phyloP scores from a whole-genome alignment of 805 yeast species.

The Starmera quercuum region DNA sequence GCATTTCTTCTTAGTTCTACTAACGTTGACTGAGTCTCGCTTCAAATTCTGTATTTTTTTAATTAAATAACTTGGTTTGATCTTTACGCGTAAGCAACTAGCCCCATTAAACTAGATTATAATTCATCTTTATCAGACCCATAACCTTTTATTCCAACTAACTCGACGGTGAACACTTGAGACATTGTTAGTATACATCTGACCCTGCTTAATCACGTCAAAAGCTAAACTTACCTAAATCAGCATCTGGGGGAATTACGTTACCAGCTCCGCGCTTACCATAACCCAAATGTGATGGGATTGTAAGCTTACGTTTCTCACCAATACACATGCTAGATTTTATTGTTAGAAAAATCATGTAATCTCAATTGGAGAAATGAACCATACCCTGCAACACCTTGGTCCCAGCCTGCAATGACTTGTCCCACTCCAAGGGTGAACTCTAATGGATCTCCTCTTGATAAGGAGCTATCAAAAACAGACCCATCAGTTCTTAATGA shows the following conservation, averaged over 20 bases:
- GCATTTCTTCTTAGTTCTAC: too few species aligned
- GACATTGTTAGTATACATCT: neutral
- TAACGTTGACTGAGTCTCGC: too few species aligned
- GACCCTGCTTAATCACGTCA: too few species aligned
- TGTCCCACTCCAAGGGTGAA: conserved; percentile 73
- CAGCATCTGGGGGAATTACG: conserved; percentile 72
- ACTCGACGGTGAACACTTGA: conserved; percentile 50
- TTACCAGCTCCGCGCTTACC: conserved; percentile 74
- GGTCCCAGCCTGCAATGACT: conserved; percentile 89
- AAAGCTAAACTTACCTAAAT: conserved; percentile 28
- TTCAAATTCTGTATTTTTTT: too few species aligned
- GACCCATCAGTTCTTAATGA: conserved; percentile 50
- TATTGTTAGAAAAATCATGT: too few species aligned
- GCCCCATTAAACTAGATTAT: neutral
- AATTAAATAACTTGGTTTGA: too few species aligned
- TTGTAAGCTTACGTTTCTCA: conserved; percentile 69
- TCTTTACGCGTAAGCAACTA: too few species aligned
- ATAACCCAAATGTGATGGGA: conserved; percentile 75
- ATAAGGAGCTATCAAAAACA: conserved; percentile 66
- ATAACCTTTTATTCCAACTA: conserved; percentile 44
- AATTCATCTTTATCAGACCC: conserved; percentile 1
- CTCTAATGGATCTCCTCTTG: conserved; percentile 57
- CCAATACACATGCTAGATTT: conserved; percentile 72
- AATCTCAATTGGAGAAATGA: too few species aligned
- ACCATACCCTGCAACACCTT: conserved; percentile 53